Evolutionary conservation across 257 asterid species (phyloP).

Genomic region (Ehretia macrophylla): DNA sequence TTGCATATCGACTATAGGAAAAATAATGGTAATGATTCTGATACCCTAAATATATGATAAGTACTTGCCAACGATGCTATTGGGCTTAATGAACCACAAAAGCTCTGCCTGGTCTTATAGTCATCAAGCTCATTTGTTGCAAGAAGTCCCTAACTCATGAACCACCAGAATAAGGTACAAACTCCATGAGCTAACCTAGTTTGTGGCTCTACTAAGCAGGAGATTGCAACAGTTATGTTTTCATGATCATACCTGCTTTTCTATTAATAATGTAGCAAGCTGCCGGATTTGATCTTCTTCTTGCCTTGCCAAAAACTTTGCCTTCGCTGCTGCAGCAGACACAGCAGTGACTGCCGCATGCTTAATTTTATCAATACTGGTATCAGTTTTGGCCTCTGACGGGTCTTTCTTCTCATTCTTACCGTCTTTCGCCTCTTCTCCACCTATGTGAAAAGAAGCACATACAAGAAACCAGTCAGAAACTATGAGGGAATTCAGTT

Average conservation of each 20-base stretch:
- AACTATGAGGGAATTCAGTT: neutral
- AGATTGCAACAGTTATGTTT: neutral
- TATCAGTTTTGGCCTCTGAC: conserved; percentile 28
- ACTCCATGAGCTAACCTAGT: neutral
- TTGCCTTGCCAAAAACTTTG: conserved; percentile 88
- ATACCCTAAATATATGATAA: too few relatives aligned
- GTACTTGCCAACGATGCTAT: too few relatives aligned
- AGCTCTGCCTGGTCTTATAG: too few relatives aligned
- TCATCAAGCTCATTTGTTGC: too few relatives aligned
- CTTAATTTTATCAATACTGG: conserved; percentile 46
- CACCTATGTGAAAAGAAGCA: conserved; percentile 31
- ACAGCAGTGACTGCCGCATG: conserved; percentile 78
- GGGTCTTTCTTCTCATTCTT: conserved; percentile 32
- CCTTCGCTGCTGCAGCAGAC: conserved; percentile 96
- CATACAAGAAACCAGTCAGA: neutral
- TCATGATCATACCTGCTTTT: conserved; percentile 65
- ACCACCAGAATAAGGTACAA: neutral
- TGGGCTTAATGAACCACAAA: too few relatives aligned
- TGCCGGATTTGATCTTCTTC: conserved; percentile 91
- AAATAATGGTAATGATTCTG: too few relatives aligned
- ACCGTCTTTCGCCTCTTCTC: conserved; percentile 21
- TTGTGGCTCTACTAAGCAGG: neutral
- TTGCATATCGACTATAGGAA: too few relatives aligned
- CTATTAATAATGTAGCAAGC: conserved; percentile 64
- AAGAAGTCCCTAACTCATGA: too few relatives aligned